Evolutionary conservation across 2,329 filamentous ascomycete genomes (phyloP), one percentile per base, ranked within the genome.

Genomic region (Penicillium sp.): DNA sequence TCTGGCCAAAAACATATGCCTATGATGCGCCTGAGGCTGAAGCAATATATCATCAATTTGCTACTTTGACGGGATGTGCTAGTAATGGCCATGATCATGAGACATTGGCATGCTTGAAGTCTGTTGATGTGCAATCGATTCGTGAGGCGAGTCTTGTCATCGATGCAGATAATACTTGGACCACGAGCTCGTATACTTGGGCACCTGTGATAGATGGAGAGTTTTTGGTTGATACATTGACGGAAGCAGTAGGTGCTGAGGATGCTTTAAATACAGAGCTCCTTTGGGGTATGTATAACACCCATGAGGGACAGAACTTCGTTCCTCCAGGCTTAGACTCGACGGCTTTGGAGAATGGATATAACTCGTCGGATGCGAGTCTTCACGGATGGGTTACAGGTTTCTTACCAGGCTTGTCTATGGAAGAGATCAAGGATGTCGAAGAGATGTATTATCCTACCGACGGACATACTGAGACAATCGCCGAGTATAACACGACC

Each of bases 251-350:
- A 0, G 56, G 60, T 0, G 65, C 61, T 4, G 67, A 58, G 3
- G 65, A 61, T 4, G 67, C 58, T 4, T 66, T 83, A 8, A 77
- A 81, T 47, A 75, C 75, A 2, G 73, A 79, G 2, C 64, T 70
- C 8, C 75, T 77, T 0, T 80, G 79, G 56, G 74, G 76, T n/a
- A 81, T 79, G 74, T 85, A 85, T 65, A 86, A 86, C 63, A 76
- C 79, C 0, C 80, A 85, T 61, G 84, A 86, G 66, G 83, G 84
- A 21, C 79, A 85, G 64, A 83, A 82, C 56, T 86, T 87, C 59
- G 71, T 84, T 21, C 81, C 82, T 0, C 64, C 76, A 0, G 79
- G 77, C 0, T 70, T 85, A 1, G 63, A 70, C 16, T 70, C 68
- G 44, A 54, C 57, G 0, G 57, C 61, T 0, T 65, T 68, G 6